These are phyloP conservation scores for Dioscorea cayenensis DNA, from an alignment of 116 monocot species.

Conservation along the genomic window DNA sequence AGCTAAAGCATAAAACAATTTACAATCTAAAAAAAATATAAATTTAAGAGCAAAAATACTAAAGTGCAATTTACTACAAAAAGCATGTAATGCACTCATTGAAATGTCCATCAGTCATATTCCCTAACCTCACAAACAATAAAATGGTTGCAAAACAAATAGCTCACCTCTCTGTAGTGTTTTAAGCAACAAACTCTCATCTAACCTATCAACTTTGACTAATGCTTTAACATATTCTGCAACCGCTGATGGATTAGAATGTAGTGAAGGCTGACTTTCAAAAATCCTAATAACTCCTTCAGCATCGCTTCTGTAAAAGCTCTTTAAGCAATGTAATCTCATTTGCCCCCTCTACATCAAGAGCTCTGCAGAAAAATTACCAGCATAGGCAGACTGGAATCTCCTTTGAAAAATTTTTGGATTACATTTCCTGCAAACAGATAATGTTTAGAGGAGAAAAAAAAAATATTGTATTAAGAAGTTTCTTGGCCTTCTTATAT, in stretches of 20 bases:
- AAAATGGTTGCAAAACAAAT: not conserved
- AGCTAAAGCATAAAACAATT: no score
- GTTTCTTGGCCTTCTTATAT: no score
- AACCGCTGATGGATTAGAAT: constrained; percentile 79
- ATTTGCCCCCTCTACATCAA: constrained; percentile 49
- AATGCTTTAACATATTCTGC: constrained; percentile 91
- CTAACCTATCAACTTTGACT: constrained; percentile 82
- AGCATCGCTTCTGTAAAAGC: constrained; percentile 81
- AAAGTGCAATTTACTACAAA: no score
- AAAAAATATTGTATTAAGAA: no score
- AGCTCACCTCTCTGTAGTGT: constrained; percentile 81
- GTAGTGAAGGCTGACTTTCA: constrained; percentile 77
- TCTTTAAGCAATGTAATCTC: constrained; percentile 70
- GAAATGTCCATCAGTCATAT: no score
- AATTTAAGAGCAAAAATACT: no score
- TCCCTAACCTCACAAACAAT: not conserved
- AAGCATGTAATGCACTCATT: no score
- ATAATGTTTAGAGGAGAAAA: not conserved
- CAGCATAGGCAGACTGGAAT: constrained; percentile 66
- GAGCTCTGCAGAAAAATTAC: constrained; percentile 52
- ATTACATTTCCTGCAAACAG: constrained; percentile 21
- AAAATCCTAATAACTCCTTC: constrained; percentile 75
- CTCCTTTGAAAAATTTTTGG: constrained; percentile 45
- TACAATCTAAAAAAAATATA: no score
- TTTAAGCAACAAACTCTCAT: constrained; percentile 82